Evolutionary conservation across 805 yeast genomes (phyloP), one percentile per base, ranked within the genome.

Genomic region (Candida germanica): DNA sequence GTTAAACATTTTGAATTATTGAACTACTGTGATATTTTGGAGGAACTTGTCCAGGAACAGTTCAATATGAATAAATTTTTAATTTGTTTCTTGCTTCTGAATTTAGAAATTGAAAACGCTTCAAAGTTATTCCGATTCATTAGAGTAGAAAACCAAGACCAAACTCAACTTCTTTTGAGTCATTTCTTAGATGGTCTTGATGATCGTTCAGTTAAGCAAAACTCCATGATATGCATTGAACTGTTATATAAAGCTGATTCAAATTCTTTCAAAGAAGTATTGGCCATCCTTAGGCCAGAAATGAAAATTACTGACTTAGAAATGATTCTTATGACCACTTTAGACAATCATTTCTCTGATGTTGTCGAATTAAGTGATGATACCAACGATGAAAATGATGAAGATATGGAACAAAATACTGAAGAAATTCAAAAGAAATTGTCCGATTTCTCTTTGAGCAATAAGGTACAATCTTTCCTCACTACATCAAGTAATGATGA

Each of bases 271-370:
- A 21, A 33, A 9, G 31, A 46, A 19, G 26, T 37, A 5, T 53
- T 66, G 44, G 42, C 44, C 13, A 33, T 35, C 0, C 31, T 40
- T 35, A 40, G 44, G 11, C 34, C 47, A 9, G 42, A 40, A 15
- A 38, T 52, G 30, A 48, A 51, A 16, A 30, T 66, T 17, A 43
- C 54, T 13, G 71, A 64, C 16, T 58, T 68, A 47, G 73, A 67
- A 62, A 74, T 87, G 69, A 69, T 73, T 36, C 61, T 87, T 30
- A 84, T 86, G 59, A 71, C 83, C 1, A 79, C 89, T 0, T 59
- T 87, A 34, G 32, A 33, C 22, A 51, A 51, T 12, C 48, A 53
- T 11, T 64, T 58, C 16, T 50, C 61, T 8, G 64, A 54, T 21
- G 52, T 64, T 15, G 61, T 62, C 2, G 49, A 54, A 16, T 44